A percentile compares a stretch with the other conserved stretches of the same genome.
Conservation (phyloP, 2,329 filamentous ascomycete genomes). For the Fusarium sp. region DNA sequence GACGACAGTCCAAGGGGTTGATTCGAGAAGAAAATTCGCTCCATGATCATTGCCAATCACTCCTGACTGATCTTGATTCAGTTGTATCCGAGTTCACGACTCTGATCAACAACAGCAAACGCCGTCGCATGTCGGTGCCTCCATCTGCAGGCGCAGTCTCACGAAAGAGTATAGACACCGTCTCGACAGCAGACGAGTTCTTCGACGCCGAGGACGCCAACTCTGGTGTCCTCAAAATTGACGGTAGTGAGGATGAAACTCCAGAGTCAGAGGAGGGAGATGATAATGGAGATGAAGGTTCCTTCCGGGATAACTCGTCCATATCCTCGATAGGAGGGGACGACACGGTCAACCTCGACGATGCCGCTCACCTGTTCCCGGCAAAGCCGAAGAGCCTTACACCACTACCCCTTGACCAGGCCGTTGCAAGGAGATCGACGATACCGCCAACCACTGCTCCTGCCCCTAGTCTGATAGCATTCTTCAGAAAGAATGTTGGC, state of each 20-base stretch:
- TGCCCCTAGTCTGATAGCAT: conserved; percentile 92
- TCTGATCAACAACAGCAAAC: conserved; percentile 82
- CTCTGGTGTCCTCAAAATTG: conserved; percentile 79
- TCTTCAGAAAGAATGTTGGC: conserved; percentile 96
- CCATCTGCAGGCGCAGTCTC: conserved; percentile 57
- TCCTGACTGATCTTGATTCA: conserved; percentile 86
- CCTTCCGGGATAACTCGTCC: conserved; percentile 66
- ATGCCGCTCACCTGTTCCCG: conserved; percentile 75
- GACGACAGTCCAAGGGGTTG: conserved; percentile 50
- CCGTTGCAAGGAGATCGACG: conserved; percentile 73
- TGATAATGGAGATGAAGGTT: conserved; percentile 58
- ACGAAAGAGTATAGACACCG: conserved; percentile 81
- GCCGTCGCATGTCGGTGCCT: conserved; percentile 71
- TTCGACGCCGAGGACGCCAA: conserved; percentile 83
- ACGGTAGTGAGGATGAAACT: conserved; percentile 75
- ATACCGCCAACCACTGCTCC: conserved; percentile 79
- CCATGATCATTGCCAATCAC: conserved; percentile 83
- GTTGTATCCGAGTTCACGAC: conserved; percentile 85
- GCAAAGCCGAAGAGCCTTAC: conserved; percentile 77
- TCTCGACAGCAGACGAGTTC: conserved; percentile 84
- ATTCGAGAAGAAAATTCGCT: conserved; percentile 71
- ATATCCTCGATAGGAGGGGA: conserved; percentile 69
- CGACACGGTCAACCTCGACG: conserved; percentile 68
- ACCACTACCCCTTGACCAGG: conserved; percentile 78
- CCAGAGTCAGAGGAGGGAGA: conserved; percentile 64